Evolutionary conservation across 2,329 filamentous ascomycete genomes (phyloP).

Genomic region (Trichoderma sp.): DNA sequence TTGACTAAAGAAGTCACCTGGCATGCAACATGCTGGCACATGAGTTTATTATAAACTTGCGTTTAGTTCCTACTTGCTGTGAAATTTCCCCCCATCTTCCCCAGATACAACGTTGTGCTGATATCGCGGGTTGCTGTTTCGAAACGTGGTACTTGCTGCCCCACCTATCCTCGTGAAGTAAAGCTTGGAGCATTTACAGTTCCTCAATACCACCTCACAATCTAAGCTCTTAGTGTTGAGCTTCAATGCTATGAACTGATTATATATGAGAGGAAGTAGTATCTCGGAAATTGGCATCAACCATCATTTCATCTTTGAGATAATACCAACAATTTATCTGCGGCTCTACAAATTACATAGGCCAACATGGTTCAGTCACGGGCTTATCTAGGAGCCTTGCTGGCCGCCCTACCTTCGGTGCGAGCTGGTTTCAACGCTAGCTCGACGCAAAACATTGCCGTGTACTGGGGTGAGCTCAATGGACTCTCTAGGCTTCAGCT

Average conservation of each 20-base stretch:
- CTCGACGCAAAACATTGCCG: constrained; percentile 54
- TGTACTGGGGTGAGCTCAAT: constrained; percentile 60
- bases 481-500: not conserved
- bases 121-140: not conserved
- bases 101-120: constrained; percentile 9
- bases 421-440: constrained; percentile 44
- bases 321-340: not conserved
- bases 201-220: not conserved
- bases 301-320: not conserved
- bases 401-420: constrained; percentile 31
- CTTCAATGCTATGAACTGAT: not conserved
- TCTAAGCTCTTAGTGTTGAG: not conserved
- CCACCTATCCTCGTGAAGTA: constrained; percentile 2
- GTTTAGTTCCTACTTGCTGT: not conserved
- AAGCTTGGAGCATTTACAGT: not conserved
- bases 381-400: constrained; percentile 22
- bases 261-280: not conserved
- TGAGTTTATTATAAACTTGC: not conserved
- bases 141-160: constrained; percentile 1
- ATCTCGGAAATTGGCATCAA: not conserved
- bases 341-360: not conserved
- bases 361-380: constrained; percentile 9
- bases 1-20: not conserved
- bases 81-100: not conserved
- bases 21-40: not conserved